Evolutionary conservation across 768 basidiomycete genomes (phyloP).

Genomic region (Suillus hirtellus): DNA sequence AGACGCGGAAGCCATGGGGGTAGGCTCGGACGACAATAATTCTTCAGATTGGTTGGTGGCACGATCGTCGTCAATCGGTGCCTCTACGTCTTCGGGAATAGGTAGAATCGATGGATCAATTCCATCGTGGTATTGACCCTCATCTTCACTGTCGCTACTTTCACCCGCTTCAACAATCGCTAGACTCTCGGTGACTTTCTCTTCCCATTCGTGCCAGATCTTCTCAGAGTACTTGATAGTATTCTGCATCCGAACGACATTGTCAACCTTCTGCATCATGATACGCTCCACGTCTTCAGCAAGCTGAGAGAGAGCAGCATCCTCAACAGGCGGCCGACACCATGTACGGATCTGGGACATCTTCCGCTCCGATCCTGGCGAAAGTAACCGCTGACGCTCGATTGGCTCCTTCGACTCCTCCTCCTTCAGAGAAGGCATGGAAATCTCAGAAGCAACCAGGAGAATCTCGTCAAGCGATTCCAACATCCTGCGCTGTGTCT

Average conservation of each 20-base stretch:
- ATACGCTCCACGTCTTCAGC: conserved; percentile 86
- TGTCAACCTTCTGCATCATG: conserved; percentile 92
- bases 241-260: conserved; percentile 93
- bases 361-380: conserved; percentile 86
- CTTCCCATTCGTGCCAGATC: conserved; percentile 96
- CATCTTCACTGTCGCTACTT: conserved; percentile 46
- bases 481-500: conserved; percentile 75
- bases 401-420: conserved; percentile 91
- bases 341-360: conserved; percentile 83
- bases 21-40: conserved; percentile 55
- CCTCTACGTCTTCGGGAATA: conserved; percentile 26
- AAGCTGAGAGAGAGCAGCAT: conserved; percentile 79
- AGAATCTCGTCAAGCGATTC: conserved; percentile 88
- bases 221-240: conserved; percentile 97
- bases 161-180: conserved; percentile 58
- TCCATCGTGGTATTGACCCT: conserved; percentile 36
- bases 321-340: conserved; percentile 84
- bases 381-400: conserved; percentile 87
- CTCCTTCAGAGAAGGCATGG: conserved; percentile 86
- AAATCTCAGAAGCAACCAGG: conserved; percentile 74
- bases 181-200: conserved; percentile 72
- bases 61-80: conserved; percentile 14
- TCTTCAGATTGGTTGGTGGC: conserved; percentile 24
- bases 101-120: conserved; percentile 20
- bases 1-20: conserved; percentile 62